These are phyloP conservation scores for Cercophora samala DNA, from an alignment of 495 filamentous ascomycete genomes.

Conservation along the genomic window DNA sequence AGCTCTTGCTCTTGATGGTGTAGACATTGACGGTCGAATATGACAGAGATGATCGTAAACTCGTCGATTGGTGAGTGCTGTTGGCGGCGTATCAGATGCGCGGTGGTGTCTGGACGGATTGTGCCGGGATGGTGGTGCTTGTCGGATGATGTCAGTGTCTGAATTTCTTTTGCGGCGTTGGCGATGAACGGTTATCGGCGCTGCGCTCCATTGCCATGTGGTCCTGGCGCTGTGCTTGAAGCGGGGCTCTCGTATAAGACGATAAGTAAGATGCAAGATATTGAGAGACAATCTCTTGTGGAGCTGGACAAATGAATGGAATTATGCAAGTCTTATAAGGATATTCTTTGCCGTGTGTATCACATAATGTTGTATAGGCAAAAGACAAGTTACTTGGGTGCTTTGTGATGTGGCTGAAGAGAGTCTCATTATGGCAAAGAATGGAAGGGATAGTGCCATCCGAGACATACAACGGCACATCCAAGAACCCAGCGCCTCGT, in stretches of 20 bases:
- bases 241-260: conserved; percentile 1
- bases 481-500: not conserved
- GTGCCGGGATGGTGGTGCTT: not conserved
- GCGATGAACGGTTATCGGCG: not conserved
- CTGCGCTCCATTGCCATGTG: not conserved
- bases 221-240: not conserved
- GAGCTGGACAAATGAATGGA: too few relatives aligned
- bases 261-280: not conserved
- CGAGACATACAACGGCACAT: not conserved
- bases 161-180: conserved; percentile 1
- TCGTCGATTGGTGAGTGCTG: not conserved
- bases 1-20: not conserved
- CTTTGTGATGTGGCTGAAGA: not conserved
- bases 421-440: not conserved
- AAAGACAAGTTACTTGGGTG: not conserved
- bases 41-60: not conserved
- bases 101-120: too few relatives aligned
- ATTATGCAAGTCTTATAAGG: not conserved
- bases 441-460: not conserved
- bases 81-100: not conserved
- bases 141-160: conserved; percentile 32
- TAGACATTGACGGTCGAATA: not conserved
- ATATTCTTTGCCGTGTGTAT: not conserved
- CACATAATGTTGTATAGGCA: not conserved
- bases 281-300: not conserved